phyloP scores from a whole-genome alignment of 1,139 yeast genomes.

The Ogataea hybrid region DNA sequence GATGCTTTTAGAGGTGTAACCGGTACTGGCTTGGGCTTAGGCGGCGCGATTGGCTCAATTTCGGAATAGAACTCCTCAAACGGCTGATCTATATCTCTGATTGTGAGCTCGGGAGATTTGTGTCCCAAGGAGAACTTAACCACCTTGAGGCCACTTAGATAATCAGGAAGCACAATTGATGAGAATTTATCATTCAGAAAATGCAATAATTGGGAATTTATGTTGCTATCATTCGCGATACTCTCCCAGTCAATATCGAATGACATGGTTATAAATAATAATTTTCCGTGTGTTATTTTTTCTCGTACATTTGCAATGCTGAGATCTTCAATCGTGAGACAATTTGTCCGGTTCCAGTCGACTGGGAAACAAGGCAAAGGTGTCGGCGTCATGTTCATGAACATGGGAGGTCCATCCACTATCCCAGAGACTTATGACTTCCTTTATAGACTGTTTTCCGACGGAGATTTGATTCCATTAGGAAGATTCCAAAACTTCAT shows the following conservation, averaged over 20 bases:
- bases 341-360: constrained; percentile 9
- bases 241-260: constrained; percentile 86
- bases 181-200: constrained; percentile 71
- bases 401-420: constrained; percentile 98
- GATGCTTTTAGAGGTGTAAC: constrained; percentile 9
- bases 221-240: constrained; percentile 52
- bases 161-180: constrained; percentile 66
- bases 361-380: constrained; percentile 13
- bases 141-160: constrained; percentile 67
- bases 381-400: constrained; percentile 83
- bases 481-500: constrained; percentile 72
- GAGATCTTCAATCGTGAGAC: constrained; percentile 2
- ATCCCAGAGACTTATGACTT: constrained; percentile 82
- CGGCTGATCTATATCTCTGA: constrained; percentile 85
- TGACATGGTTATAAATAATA: constrained; percentile 55
- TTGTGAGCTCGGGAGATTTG: constrained; percentile 71
- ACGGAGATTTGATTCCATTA: constrained; percentile 84
- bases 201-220: constrained; percentile 52
- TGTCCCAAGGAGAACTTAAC: constrained; percentile 72
- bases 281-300: background rate
- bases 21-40: constrained; percentile 4
- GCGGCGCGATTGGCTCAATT: constrained; percentile 29
- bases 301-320: constrained; percentile 1
- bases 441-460: constrained; percentile 66
- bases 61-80: constrained; percentile 77